These are phyloP conservation scores for Zopfochytrium polystomum DNA, from an alignment of 371 early-diverging fungal genomes.

Conservation along the genomic window DNA sequence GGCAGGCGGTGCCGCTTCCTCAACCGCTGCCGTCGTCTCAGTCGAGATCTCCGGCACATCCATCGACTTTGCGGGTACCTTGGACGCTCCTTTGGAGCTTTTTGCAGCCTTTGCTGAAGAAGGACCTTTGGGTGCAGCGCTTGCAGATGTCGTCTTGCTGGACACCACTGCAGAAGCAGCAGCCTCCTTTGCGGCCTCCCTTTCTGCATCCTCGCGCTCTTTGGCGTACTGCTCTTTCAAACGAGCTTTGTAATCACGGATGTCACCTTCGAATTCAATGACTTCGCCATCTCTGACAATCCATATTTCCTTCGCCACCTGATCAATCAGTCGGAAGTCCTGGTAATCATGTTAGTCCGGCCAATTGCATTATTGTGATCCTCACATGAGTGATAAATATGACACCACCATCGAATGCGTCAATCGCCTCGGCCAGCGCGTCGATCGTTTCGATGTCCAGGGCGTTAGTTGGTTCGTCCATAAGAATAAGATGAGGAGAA, in stretches of 20 bases:
- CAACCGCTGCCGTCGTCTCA: too few species aligned
- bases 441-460: constrained; percentile 55
- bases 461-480: constrained; percentile 77
- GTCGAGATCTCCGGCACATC: too few species aligned
- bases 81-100: too few species aligned
- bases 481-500: constrained; percentile 69
- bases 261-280: constrained; percentile 38
- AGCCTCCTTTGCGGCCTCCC: constrained; percentile 26
- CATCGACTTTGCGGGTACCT: too few species aligned
- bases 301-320: constrained; percentile 48
- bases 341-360: not conserved
- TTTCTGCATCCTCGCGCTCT: too few species aligned
- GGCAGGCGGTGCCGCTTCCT: too few species aligned
- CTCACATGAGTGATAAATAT: constrained; percentile 54
- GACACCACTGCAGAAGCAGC: not conserved
- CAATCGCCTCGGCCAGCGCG: constrained; percentile 48
- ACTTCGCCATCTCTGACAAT: constrained; percentile 36
- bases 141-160: too few species aligned
- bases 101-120: too few species aligned
- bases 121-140: too few species aligned
- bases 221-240: constrained; percentile 33
- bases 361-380: constrained; percentile 14
- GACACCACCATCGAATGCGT: constrained; percentile 53
- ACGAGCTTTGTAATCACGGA: constrained; percentile 37
- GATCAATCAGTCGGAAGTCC: constrained; percentile 47